Evolutionary conservation across 1,284 basidiomycete genomes (phyloP).

Genomic region (Boletus semigastroideus): DNA sequence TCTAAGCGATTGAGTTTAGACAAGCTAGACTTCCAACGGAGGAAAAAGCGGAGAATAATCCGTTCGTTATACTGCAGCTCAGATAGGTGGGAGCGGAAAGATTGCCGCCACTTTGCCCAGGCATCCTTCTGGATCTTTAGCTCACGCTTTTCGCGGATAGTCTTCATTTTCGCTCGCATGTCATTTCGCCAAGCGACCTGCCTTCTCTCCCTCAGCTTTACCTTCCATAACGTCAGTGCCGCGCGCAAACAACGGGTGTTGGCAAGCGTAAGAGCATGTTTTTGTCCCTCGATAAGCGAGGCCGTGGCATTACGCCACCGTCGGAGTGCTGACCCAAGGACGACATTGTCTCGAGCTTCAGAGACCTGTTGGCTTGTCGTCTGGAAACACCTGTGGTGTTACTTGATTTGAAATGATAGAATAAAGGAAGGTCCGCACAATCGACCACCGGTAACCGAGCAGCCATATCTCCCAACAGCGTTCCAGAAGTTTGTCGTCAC

Average conservation of each 20-base stretch:
- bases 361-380: slow-evolving; percentile 62
- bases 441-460: slow-evolving; percentile 65
- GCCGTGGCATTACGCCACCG: slow-evolving; percentile 51
- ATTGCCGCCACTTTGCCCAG: slow-evolving; percentile 63
- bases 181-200: slow-evolving; percentile 60
- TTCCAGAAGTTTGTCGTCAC: slow-evolving; percentile 59
- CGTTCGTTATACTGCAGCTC: slow-evolving; percentile 47
- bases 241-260: slow-evolving; percentile 43
- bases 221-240: slow-evolving; percentile 49
- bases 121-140: slow-evolving; percentile 48
- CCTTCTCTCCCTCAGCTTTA: slow-evolving; percentile 47
- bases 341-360: slow-evolving; percentile 55
- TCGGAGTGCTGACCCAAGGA: slow-evolving; percentile 56
- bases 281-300: slow-evolving; percentile 39
- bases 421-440: slow-evolving; percentile 45
- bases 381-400: slow-evolving; percentile 35
- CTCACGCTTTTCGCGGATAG: slow-evolving; percentile 53
- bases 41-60: slow-evolving; percentile 43
- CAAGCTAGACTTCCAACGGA: slow-evolving; percentile 51
- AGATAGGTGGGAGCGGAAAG: slow-evolving; percentile 47
- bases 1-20: slow-evolving; percentile 44
- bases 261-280: slow-evolving; percentile 41
- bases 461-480: slow-evolving; percentile 73
- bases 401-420: slow-evolving; percentile 12
- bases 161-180: slow-evolving; percentile 68